Base-by-base conservation (phyloP, 164 flowering plant genomes). In the Annona cherimola region DNA sequence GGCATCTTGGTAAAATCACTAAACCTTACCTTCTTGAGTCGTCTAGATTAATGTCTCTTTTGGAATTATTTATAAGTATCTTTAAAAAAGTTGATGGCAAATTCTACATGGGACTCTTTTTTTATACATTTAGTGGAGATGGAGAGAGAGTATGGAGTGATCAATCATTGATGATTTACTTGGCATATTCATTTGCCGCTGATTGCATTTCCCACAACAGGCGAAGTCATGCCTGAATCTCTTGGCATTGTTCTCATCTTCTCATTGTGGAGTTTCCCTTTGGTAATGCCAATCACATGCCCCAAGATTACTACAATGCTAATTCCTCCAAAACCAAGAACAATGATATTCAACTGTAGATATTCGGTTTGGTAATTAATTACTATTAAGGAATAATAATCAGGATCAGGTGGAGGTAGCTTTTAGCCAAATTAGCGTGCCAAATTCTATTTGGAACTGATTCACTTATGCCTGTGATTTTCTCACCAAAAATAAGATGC, bases 251-350 rank as follows among this genome's bases (percentile, higher is more conserved):
- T 91, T 66, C 94, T 94, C 71, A 81, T 94, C 42, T 71, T 91
- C 55, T 76, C 86, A 6, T 82, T 90, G 8, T 94, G 99, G 97
- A 94, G 92, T 76, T 89, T 85, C 78, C 98, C 99, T 1, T 64
- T 94, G 71, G 97, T 90, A 39, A 57, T 62, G 14, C 5, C 41
- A 19, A 50, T 8, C 57, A 9, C 57, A 11, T 16, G 8, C 14
- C 57, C 57, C 7, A 8, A 50, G 14, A 8, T 45, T 50, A 5
- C 57, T 50, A 50, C 57, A 11, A 50, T 50, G 57, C n/a, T n/a
- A n/a, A n/a, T n/a, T n/a, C n/a, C n/a, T n/a, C n/a, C n/a, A n/a
- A n/a, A n/a, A n/a, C n/a, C n/a, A n/a, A n/a, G n/a, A n/a, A n/a
- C n/a, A n/a, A n/a, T n/a, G n/a, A n/a, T n/a, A n/a, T n/a, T n/a